Percentiles rank a stretch among this genome's conserved stretches.
Evolutionary conservation across 2,329 filamentous ascomycete genomes (phyloP).

Genomic region (Biscogniauxia marginata): DNA sequence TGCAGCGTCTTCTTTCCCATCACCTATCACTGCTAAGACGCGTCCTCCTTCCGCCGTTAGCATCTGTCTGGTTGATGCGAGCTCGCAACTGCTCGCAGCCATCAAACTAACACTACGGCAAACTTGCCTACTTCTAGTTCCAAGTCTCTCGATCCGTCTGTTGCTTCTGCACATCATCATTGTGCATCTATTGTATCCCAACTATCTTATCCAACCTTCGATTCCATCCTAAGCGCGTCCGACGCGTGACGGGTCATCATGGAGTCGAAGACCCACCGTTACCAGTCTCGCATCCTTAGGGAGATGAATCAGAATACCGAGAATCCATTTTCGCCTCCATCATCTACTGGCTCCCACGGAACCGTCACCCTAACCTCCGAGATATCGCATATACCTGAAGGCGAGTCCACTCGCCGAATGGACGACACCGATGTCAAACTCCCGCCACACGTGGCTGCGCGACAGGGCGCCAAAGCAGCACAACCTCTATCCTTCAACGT

Average conservation of each 20-base stretch:
- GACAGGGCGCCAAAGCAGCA: constrained; percentile 15
- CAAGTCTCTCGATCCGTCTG: constrained; percentile 20
- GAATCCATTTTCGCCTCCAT: constrained; percentile 58
- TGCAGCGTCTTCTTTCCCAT: no score
- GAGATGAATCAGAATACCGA: constrained; percentile 39
- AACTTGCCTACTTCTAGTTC: constrained; percentile 34
- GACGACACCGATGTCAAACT: constrained; percentile 43
- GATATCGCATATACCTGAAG: constrained; percentile 52
- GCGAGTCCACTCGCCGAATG: constrained; percentile 52
- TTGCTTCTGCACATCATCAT: constrained; percentile 4
- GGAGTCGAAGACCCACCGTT: constrained; percentile 29
- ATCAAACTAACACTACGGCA: constrained; percentile 33
- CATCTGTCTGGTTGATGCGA: background rate
- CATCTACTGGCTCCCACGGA: constrained; percentile 57
- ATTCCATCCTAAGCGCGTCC: constrained; percentile 21
- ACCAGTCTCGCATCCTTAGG: constrained; percentile 34
- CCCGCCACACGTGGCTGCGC: constrained; percentile 17
- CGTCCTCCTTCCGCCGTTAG: background rate
- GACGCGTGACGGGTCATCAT: constrained; percentile 21
- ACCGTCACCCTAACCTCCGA: constrained; percentile 56
- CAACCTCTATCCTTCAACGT: constrained; percentile 26
- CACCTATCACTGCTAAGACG: background rate
- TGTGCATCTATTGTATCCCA: background rate
- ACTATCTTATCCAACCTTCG: constrained; percentile 3
- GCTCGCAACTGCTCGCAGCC: constrained; percentile 28